Conservation (phyloP, 495 filamentous ascomycete genomes). For the Neurospora cerealis region DNA sequence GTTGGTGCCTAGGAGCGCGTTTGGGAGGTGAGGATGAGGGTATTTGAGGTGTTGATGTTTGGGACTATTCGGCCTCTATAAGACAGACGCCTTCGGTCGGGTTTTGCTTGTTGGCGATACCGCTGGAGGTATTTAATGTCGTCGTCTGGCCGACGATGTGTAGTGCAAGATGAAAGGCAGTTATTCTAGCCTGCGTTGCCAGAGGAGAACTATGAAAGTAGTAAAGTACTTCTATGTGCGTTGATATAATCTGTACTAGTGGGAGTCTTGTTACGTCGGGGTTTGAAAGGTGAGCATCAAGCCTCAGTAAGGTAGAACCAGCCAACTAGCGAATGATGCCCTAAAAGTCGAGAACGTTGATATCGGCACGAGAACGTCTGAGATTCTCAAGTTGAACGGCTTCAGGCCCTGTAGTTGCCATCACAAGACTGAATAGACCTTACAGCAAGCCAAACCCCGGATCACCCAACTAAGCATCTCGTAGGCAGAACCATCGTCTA, state of each 20-base stretch:
- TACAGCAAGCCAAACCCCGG: not conserved
- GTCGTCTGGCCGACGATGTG: not conserved
- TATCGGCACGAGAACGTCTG: not conserved
- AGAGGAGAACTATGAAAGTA: not conserved
- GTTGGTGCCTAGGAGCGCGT: constrained; percentile 27
- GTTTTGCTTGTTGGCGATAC: not conserved
- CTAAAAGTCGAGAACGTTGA: not conserved
- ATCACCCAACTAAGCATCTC: not conserved
- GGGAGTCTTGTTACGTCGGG: not conserved
- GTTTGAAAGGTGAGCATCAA: not conserved
- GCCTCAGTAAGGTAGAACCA: not conserved
- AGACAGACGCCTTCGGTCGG: not conserved
- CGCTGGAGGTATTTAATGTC: not conserved
- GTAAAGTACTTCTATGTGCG: not conserved
- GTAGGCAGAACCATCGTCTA: not conserved
- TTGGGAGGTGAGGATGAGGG: not conserved
- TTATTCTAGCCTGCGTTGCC: not conserved
- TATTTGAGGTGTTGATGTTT: not conserved
- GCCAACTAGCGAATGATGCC: not conserved
- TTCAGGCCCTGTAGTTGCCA: not conserved
- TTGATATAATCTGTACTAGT: not conserved
- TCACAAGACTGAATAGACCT: not conserved
- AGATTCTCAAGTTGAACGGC: not conserved
- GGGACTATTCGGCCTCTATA: not conserved
- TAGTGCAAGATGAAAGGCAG: not conserved